Percentiles rank a stretch among this genome's conserved stretches.
Conservation (phyloP, 768 basidiomycete genomes). For the Hemileccinum impolitum region DNA sequence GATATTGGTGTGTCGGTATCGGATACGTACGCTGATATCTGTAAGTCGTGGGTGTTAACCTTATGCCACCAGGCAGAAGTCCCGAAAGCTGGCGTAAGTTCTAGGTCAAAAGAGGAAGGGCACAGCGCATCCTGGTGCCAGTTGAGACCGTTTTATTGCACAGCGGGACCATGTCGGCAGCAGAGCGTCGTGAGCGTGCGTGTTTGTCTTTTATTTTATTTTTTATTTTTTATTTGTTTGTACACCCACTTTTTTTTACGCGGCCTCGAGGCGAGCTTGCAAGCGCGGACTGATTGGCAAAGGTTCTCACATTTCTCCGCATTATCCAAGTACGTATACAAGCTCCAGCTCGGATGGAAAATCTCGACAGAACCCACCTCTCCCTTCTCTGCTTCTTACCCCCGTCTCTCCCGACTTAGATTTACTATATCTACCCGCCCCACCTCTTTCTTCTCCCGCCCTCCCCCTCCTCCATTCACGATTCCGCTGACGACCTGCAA, state of each 20-base stretch:
- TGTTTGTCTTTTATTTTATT: not conserved
- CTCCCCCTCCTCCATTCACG: conserved; percentile 21
- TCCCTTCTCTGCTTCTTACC: conserved; percentile 8
- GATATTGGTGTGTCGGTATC: conserved; percentile 20
- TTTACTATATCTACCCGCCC: conserved; percentile 18
- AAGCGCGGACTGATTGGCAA: conserved; percentile 5
- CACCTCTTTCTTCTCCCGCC: conserved; percentile 1
- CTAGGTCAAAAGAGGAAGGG: conserved; percentile 17
- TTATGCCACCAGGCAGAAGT: not conserved
- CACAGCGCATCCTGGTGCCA: too few species aligned
- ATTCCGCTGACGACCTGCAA: conserved; percentile 30
- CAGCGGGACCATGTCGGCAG: too few species aligned
- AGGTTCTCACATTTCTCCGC: conserved; percentile 15
- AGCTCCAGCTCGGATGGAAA: conserved; percentile 16
- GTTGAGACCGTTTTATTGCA: too few species aligned
- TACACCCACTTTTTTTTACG: conserved; percentile 4
- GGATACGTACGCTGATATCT: conserved; percentile 20
- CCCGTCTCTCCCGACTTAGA: not conserved
- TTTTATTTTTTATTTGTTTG: conserved; percentile 3
- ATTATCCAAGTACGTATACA: conserved; percentile 30
- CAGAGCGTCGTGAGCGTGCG: too few species aligned
- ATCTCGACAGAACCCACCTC: conserved; percentile 13
- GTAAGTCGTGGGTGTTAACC: conserved; percentile 13
- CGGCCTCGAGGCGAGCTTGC: conserved; percentile 28
- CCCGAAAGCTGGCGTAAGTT: too few species aligned